Evolutionary conservation across 768 basidiomycete genomes (phyloP).

Genomic region (Rubroboletus pulcherrimus): DNA sequence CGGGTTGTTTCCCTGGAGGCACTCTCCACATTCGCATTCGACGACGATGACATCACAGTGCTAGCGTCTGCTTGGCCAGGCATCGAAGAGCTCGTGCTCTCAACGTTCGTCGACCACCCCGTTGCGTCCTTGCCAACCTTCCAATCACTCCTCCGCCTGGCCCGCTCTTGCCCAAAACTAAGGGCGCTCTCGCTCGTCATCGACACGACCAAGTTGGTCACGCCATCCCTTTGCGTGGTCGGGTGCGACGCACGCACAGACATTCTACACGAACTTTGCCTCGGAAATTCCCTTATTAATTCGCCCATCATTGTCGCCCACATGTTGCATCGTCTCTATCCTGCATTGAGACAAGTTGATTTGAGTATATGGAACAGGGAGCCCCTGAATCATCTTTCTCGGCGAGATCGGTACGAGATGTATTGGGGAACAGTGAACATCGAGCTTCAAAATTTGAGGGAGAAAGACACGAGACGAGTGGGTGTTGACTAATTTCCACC

Average conservation of each 20-base stretch:
- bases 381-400: constrained; percentile 7
- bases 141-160: constrained; percentile 11
- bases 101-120: constrained; percentile 14
- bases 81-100: constrained; percentile 18
- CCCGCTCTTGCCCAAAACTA: constrained; percentile 11
- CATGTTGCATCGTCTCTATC: constrained; percentile 14
- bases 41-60: constrained; percentile 13
- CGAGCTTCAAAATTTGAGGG: constrained; percentile 3
- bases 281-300: constrained; percentile 22
- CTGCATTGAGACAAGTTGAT: constrained; percentile 18
- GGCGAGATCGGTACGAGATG: constrained; percentile 11
- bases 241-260: not conserved
- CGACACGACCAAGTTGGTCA: constrained; percentile 7
- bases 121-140: constrained; percentile 20
- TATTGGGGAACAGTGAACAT: constrained; percentile 20
- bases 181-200: constrained; percentile 23
- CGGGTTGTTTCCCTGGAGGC: constrained; percentile 17
- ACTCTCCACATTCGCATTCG: constrained; percentile 10
- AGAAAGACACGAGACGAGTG: not conserved
- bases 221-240: not conserved
- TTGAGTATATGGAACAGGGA: constrained; percentile 16
- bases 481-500: not conserved
- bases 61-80: constrained; percentile 21
- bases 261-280: constrained; percentile 9
- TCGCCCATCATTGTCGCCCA: constrained; percentile 8